phyloP scores from a whole-genome alignment of 2,329 filamentous ascomycete species.

The Aureobasidium namibiae region DNA sequence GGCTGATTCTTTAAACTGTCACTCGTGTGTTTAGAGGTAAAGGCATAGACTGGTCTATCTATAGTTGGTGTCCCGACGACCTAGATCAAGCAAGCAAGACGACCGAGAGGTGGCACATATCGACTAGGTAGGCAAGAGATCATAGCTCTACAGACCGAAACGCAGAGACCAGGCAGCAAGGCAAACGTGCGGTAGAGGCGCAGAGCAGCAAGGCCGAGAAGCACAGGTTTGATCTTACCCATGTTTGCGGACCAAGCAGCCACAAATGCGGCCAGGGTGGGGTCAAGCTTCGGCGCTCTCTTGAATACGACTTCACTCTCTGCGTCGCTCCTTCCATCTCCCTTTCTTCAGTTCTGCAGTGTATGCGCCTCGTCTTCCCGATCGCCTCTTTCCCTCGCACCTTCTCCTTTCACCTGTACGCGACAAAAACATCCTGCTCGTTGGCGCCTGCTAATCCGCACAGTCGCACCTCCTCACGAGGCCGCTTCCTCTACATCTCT shows the following conservation, averaged over 20 bases:
- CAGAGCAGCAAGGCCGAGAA: background rate
- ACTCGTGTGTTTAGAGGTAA: too few species aligned
- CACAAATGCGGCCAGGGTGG: background rate
- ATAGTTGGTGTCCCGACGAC: background rate
- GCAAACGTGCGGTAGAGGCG: background rate
- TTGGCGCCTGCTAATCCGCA: background rate
- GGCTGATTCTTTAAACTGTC: background rate
- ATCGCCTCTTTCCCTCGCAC: background rate
- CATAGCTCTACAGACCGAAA: background rate
- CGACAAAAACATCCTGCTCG: too few species aligned
- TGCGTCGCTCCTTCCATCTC: background rate
- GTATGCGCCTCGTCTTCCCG: background rate
- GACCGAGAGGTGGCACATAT: background rate
- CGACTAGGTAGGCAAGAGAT: background rate
- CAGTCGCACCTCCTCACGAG: background rate
- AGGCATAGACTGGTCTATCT: background rate
- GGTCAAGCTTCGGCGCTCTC: background rate
- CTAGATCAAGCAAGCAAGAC: background rate
- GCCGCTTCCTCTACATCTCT: background rate
- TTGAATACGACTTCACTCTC: background rate
- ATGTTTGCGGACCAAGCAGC: background rate
- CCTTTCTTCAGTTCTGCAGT: background rate
- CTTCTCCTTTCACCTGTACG: background rate
- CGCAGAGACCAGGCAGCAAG: background rate
- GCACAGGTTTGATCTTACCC: background rate